phyloP scores from a whole-genome alignment of 305 asterid species.

The Galium porrigens region DNA sequence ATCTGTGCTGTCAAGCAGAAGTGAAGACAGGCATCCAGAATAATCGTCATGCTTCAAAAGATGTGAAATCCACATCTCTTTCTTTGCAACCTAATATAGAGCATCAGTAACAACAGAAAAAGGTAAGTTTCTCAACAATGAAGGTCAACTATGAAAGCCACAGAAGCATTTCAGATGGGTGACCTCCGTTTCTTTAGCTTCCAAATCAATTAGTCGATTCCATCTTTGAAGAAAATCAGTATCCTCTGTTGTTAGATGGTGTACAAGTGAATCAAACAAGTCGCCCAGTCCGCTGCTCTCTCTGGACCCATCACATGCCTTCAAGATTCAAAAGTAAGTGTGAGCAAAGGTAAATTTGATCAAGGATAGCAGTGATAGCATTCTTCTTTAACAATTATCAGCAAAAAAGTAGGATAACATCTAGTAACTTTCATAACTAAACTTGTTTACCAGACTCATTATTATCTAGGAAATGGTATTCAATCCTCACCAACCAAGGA shows the following conservation, averaged over 20 bases:
- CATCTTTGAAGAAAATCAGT: slow-evolving; percentile 61
- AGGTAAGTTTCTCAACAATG: slow-evolving; percentile 15
- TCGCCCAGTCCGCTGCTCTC: slow-evolving; percentile 77
- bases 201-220: slow-evolving; percentile 86
- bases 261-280: slow-evolving; percentile 59
- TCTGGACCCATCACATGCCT: slow-evolving; percentile 71
- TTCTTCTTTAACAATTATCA: not conserved
- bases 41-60: slow-evolving; percentile 31
- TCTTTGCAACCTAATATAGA: slow-evolving; percentile 45
- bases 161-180: slow-evolving; percentile 15
- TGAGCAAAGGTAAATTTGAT: not conserved
- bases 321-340: slow-evolving; percentile 20
- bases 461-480: no score
- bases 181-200: slow-evolving; percentile 77
- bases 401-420: not conserved
- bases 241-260: slow-evolving; percentile 57
- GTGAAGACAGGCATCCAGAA: slow-evolving; percentile 39
- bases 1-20: slow-evolving; percentile 50
- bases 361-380: not conserved
- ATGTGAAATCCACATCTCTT: slow-evolving; percentile 49
- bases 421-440: not conserved
- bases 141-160: slow-evolving; percentile 13
- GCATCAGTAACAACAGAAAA: slow-evolving; percentile 7
- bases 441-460: not conserved
- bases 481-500: not conserved